These are phyloP conservation scores for Oenanthe sinensis DNA, from an alignment of 129 eudicot species.

Conservation along the genomic window DNA sequence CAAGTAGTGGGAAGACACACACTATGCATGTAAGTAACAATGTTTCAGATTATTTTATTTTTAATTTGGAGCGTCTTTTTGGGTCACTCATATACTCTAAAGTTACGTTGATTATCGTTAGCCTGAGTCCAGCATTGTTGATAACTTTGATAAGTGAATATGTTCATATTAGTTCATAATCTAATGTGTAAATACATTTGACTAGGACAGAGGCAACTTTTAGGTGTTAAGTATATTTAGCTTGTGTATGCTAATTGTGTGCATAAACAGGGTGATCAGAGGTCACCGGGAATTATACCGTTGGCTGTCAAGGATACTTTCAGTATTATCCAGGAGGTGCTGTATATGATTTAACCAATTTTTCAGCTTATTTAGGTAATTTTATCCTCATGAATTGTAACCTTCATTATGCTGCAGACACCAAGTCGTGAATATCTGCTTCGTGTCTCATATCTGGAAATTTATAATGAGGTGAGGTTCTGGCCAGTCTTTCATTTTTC, in stretches of 20 bases:
- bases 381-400: slow-evolving; percentile 8
- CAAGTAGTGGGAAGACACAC: slow-evolving; percentile 99
- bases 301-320: slow-evolving; percentile 98
- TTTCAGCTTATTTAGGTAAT: slow-evolving; percentile 4
- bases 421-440: slow-evolving; percentile 96
- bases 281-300: slow-evolving; percentile 97
- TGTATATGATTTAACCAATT: slow-evolving; percentile 5
- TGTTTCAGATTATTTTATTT: background rate
- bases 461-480: slow-evolving; percentile 77
- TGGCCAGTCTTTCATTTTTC: slow-evolving; percentile 13
- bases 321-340: slow-evolving; percentile 95
- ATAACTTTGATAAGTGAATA: background rate
- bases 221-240: slow-evolving; percentile 2
- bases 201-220: background rate
- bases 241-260: slow-evolving; percentile 18
- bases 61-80: no score
- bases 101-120: background rate
- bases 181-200: background rate
- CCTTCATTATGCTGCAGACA: slow-evolving; percentile 44
- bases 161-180: slow-evolving; percentile 4
- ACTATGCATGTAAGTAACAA: slow-evolving; percentile 82
- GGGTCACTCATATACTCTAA: background rate
- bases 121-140: background rate
- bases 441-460: slow-evolving; percentile 94
- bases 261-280: slow-evolving; percentile 78